Base-by-base conservation (phyloP, 2,329 filamentous ascomycete genomes). In the Seiridium unicorne region DNA sequence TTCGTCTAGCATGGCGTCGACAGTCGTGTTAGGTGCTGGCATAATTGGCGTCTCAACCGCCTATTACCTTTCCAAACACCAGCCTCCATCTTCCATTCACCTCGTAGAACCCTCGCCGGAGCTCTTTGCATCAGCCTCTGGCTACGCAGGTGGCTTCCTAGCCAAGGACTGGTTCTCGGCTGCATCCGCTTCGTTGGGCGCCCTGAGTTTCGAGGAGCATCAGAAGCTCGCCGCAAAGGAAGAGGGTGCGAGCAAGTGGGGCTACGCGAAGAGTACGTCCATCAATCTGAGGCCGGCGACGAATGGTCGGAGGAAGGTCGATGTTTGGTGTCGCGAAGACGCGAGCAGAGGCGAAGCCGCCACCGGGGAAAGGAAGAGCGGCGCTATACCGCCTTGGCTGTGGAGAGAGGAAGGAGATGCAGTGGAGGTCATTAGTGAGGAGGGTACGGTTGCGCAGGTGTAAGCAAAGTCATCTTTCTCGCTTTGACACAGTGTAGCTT, bases 81-180 rank as follows among this genome's bases (percentile, higher is more conserved):
- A 80, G 64, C 71, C 76, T 0, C 72, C 72, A 0, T 74, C 72
- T 5, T 74, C 70, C 26, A 77, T 84, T 57, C 79, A 82, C 63
- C 72, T 84, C 6, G 74, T 83, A 42, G 81, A 84, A 57, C 68
- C 76, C 0, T 76, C 78, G 0, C 70, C 75, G 1, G 71, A 85
- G 63, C 80, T 93, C 38, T 92, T 93, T 73, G 82, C 85, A 9
- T 91, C 88, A 36, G 90, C 91, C 0, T 93, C 89, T 2, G 90
- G 91, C 1, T 87, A 84, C 64, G 89, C 90, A 0, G 91, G 83
- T 18, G 90, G 91, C 0, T 94, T 93, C 68, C 70, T 93, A 7
- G 90, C 90, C 0, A 80, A 79, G 40, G 88, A 93, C 71, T 93
- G 90, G 89, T 91, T 90, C 67, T 78, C 79, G 0, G 77, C 84